Percentiles rank a stretch among this genome's conserved stretches.
Evolutionary conservation across 257 asterid genomes (phyloP).

Genomic region (Datura wrightii): DNA sequence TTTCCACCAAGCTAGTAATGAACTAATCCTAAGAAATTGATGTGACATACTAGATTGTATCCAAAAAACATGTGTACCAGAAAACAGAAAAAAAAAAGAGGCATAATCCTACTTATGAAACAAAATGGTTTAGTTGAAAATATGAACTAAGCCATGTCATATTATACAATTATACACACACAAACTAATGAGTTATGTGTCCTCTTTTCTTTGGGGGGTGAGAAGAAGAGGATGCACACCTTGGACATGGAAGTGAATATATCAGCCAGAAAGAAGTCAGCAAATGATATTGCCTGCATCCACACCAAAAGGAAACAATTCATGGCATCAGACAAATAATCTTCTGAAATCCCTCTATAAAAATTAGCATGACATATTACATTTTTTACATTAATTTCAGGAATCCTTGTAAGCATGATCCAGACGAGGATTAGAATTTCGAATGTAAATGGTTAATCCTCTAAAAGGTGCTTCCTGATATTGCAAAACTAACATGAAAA

Average conservation of each 20-base stretch:
- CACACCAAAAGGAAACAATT: constrained; percentile 5
- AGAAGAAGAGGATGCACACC: constrained; percentile 57
- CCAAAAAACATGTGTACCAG: background rate
- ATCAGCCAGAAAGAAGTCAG: constrained; percentile 97
- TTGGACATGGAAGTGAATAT: constrained; percentile 97
- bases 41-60: background rate
- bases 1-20: constrained; percentile 24
- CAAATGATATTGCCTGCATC: constrained; percentile 86
- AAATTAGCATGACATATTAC: constrained; percentile 12
- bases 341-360: constrained; percentile 7
- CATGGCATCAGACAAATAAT: background rate
- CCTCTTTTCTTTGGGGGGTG: background rate
- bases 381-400: constrained; percentile 22
- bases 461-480: constrained; percentile 14
- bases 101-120: constrained; percentile 24
- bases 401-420: background rate
- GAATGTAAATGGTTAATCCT: constrained; percentile 5
- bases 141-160: constrained; percentile 31
- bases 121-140: constrained; percentile 7
- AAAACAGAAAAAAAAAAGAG: constrained; percentile 8
- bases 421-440: background rate
- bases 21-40: constrained; percentile 5
- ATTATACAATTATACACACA: constrained; percentile 31
- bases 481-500: constrained; percentile 24
- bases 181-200: constrained; percentile 12